These are phyloP conservation scores for Achaetomium macrosporum DNA, from an alignment of 2,329 filamentous ascomycete genomes.

Conservation along the genomic window DNA sequence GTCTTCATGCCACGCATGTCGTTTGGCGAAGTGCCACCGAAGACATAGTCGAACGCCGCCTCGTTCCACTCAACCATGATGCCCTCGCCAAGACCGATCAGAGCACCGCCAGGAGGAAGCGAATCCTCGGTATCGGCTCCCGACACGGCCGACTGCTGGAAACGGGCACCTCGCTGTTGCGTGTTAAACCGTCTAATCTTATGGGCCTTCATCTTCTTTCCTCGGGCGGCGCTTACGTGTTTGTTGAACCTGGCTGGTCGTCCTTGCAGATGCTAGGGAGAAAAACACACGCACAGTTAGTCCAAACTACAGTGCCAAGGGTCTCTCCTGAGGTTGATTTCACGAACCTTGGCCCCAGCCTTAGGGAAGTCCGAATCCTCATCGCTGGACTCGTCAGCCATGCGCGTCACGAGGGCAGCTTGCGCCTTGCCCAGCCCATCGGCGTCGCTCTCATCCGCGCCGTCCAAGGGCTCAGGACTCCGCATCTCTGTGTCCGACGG, in stretches of 20 bases:
- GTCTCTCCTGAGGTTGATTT: conserved; percentile 7
- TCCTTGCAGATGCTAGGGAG: conserved; percentile 14
- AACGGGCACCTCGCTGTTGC: conserved; percentile 31
- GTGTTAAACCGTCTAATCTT: conserved; percentile 44
- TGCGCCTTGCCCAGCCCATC: conserved; percentile 39
- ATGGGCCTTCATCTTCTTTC: conserved; percentile 42
- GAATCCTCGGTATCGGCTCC: conserved; percentile 32
- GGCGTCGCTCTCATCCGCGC: conserved; percentile 48
- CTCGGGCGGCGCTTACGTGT: conserved; percentile 28
- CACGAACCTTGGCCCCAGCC: conserved; percentile 32
- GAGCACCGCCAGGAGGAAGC: conserved; percentile 45
- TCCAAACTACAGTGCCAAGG: background rate
- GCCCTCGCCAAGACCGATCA: conserved; percentile 76
- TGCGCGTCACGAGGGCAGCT: conserved; percentile 41
- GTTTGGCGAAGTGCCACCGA: conserved; percentile 45
- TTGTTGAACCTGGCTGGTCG: conserved; percentile 12
- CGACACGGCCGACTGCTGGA: conserved; percentile 30
- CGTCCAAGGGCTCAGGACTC: conserved; percentile 43
- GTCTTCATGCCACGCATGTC: conserved; percentile 55
- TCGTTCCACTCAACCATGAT: conserved; percentile 82
- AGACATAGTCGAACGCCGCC: conserved; percentile 65
- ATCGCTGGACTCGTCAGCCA: conserved; percentile 54
- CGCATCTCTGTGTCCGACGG: conserved; percentile 43
- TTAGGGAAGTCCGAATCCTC: conserved; percentile 39
- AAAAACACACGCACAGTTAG: conserved; percentile 5